These are phyloP conservation scores for Dryadomyces sulphureus DNA, from an alignment of 2,329 filamentous ascomycete species.

Conservation along the genomic window DNA sequence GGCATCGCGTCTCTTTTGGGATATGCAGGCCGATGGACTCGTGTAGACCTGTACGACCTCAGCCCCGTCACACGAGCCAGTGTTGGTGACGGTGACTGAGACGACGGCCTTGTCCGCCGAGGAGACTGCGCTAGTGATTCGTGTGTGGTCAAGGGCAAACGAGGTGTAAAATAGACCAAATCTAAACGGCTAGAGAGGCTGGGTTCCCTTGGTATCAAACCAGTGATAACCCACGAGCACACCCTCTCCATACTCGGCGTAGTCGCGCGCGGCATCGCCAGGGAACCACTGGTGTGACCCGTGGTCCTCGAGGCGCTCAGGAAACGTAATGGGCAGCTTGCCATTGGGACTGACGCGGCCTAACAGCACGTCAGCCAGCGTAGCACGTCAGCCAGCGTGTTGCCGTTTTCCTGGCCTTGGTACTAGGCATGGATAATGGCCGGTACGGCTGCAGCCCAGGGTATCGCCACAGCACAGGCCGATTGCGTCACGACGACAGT, in stretches of 20 bases:
- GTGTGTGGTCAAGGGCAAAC: too few relatives aligned
- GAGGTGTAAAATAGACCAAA: constrained; percentile 6
- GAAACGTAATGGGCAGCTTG: constrained; percentile 53
- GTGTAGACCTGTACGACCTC: constrained; percentile 9
- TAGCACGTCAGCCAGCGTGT: constrained; percentile 47
- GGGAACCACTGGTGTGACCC: constrained; percentile 54
- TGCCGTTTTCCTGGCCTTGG: constrained; percentile 74
- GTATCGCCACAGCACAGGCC: constrained; percentile 58
- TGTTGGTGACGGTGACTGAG: constrained; percentile 4
- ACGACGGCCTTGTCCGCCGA: constrained; percentile 11
- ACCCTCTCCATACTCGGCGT: constrained; percentile 56
- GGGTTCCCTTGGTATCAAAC: constrained; percentile 40
- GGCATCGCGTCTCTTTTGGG: neutral
- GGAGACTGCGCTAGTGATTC: constrained; percentile 27
- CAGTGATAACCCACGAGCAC: constrained; percentile 60
- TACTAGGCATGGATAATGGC: constrained; percentile 69
- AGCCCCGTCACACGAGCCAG: constrained; percentile 2
- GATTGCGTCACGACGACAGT: constrained; percentile 48
- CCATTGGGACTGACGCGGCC: constrained; percentile 58
- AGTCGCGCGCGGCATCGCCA: constrained; percentile 38
- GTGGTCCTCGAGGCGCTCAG: constrained; percentile 46
- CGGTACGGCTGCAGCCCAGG: constrained; percentile 15
- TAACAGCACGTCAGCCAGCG: constrained; percentile 40
- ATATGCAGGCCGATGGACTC: neutral
- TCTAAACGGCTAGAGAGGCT: constrained; percentile 15